Percentiles rank a stretch among this genome's conserved stretches.
Evolutionary conservation across 73 alveolate species (phyloP).

Genomic region (Paramecium caudatum): DNA sequence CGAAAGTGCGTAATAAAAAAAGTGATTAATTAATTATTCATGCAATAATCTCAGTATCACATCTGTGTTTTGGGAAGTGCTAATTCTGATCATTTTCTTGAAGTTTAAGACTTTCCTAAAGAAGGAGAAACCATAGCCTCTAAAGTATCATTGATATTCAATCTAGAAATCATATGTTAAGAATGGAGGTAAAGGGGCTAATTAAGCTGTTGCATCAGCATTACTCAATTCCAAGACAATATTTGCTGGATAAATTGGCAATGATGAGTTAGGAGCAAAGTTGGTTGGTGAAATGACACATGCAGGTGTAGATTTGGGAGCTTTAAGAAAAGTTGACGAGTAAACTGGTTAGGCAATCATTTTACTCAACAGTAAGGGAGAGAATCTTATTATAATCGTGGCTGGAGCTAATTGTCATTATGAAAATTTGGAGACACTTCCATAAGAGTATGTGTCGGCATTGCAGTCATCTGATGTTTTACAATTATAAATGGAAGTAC

Average conservation of each 20-base stretch:
- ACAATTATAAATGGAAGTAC: constrained; percentile 77
- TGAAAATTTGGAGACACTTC: constrained; percentile 54
- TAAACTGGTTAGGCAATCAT: constrained; percentile 79
- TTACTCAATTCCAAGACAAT: constrained; percentile 60
- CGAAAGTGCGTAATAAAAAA: constrained; percentile 60
- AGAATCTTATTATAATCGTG: constrained; percentile 76
- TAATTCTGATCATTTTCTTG: constrained; percentile 77
- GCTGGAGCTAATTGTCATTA: constrained; percentile 79
- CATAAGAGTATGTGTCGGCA: constrained; percentile 59
- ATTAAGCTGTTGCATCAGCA: constrained; percentile 82
- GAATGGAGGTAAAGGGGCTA: constrained; percentile 83
- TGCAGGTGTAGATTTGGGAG: constrained; percentile 67
- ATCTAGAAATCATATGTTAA: constrained; percentile 66
- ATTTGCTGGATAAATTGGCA: constrained; percentile 78
- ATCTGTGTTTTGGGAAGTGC: constrained; percentile 79
- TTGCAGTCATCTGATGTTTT: background rate
- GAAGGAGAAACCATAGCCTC: constrained; percentile 81
- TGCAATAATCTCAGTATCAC: constrained; percentile 62
- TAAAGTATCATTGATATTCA: background rate
- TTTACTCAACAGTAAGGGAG: constrained; percentile 69
- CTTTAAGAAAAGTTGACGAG: constrained; percentile 68
- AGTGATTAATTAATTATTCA: constrained; percentile 33
- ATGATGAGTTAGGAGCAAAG: constrained; percentile 73
- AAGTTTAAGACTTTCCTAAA: constrained; percentile 73
- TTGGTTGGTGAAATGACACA: constrained; percentile 52